Base-by-base conservation (phyloP, 2,329 filamentous ascomycete genomes). In the Xylaria sp. region DNA sequence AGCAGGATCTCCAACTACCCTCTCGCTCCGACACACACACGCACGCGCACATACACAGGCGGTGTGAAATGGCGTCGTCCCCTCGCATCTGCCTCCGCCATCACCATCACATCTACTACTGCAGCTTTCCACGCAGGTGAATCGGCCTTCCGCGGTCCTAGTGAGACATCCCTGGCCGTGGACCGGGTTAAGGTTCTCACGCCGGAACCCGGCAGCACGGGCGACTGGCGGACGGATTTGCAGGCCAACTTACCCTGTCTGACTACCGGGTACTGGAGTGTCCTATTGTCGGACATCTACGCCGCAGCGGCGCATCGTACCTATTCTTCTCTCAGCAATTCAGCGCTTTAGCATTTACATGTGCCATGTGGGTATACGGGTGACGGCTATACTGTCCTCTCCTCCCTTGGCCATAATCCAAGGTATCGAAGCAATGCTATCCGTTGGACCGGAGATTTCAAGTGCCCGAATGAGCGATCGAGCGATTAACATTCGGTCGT, bases 51-150 rank as follows among this genome's bases (percentile, higher is more conserved):
- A n/a, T n/a, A n/a, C n/a, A n/a, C 41, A 46, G 47, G 58, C 58
- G 58, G 58, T 61, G 58, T 59, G 55, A 56, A 60, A 54, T 54
- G 58, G 50, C 42, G 40, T 60, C 19, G 39, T 53, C 52, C 58
- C n/a, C 55, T 59, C 56, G 55, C 58, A 61, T 56, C 44, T 48
- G 34, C 13, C 41, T 49, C 54, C 58, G 54, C 57, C 57, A 54
- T 58, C 58, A 57, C 48, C 21, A 52, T 60, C 58, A 61, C 58
- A 58, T 52, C 51, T 48, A 48, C 49, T 46, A 46, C 58, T 61
- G 58, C 58, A 59, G 52, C 58, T 56, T 60, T 56, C 52, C 46
- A 48, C 49, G 39, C 44, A 56, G 9, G 22, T n/a, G 8, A 13
- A 37, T 47, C 48, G 47, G 42, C 52, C 56, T 55, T 52, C 56